Base-by-base conservation (phyloP, 495 filamentous ascomycete species). In the Neurospora sp. region DNA sequence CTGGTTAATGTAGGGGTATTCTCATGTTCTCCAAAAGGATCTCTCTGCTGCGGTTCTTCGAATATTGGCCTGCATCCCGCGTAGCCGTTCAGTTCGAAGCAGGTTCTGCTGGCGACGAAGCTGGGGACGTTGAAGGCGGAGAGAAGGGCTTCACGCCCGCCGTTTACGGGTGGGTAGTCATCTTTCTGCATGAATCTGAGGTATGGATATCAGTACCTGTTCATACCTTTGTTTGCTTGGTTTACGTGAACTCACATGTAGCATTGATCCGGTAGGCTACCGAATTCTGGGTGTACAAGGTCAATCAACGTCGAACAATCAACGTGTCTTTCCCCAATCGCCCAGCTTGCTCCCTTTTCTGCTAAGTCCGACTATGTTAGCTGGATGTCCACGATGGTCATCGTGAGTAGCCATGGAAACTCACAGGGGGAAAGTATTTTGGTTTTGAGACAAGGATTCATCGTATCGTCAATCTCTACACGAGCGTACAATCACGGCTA, bases 51-150 rank as follows among this genome's bases (percentile, higher is more conserved):
- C 37, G 37, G 31, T 39, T 73, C 71, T 31, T 70, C 59, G 41
- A 71, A 76, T 22, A n/a, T 65, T 38, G 71, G 40, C 4, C 69
- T 73, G 68, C 70, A 70, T 8, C 76, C 76, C 61, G 74, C 76
- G 73, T 73, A 78, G 44, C 75, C 76, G 68, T 76, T 78, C 4
- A 78, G 16, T 41, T 78, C 76, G 38, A 78, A 76, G 53, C 76
- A 78, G 14, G 76, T 76, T 17, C 73, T 44, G 38, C 69, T 74
- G 22, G 71, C 75, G n/a, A 78, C 70, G 40, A 73, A 78, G 9
- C 17, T 9, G n/a, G 76, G 76, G 38, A 78, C 76, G 44, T 74
- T 69, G 72, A 78, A 76, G 27, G 74, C 70, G 10, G 69, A 70
- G 2, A 78, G 75, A 12, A 76, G 53, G 17, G 38, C 59, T 42